A percentile compares a stretch with the other conserved stretches of the same genome.
These are phyloP conservation scores for Phytopythium kandeliae DNA, from an alignment of 352 stramenopile genomes.

Conservation along the genomic window DNA sequence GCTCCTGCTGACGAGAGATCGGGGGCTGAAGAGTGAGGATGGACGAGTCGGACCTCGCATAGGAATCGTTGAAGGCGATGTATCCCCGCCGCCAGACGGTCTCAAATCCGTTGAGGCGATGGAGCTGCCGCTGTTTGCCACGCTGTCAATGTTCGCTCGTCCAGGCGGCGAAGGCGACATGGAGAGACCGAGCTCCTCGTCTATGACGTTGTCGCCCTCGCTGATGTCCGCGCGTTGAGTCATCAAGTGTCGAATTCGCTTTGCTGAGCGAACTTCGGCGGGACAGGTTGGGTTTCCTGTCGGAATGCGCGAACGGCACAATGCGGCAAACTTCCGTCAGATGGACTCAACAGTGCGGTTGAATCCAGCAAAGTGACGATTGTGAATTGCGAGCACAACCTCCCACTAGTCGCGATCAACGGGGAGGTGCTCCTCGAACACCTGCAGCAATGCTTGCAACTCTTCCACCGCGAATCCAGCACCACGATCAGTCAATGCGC, in stretches of 20 bases:
- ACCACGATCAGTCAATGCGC: too few species aligned
- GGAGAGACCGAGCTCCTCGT: not conserved
- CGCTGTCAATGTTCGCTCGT: not conserved
- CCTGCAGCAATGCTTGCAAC: not conserved
- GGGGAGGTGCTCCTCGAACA: not conserved
- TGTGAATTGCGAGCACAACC: not conserved
- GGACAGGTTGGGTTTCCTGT: not conserved
- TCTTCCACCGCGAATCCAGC: not conserved
- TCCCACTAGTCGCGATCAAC: slow-evolving; percentile 2
- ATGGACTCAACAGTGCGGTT: not conserved
- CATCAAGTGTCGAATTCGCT: not conserved
- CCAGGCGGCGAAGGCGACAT: too few species aligned
- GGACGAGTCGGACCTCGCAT: too few species aligned
- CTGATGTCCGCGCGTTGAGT: not conserved
- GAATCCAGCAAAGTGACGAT: not conserved
- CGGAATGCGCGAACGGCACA: not conserved
- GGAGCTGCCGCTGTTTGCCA: not conserved
- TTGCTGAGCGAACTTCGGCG: not conserved
- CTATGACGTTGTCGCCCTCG: not conserved
- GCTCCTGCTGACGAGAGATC: not conserved
- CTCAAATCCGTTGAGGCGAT: too few species aligned
- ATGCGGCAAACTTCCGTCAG: not conserved
- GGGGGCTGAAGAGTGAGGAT: not conserved
- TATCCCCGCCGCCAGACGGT: too few species aligned
- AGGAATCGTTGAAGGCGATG: too few species aligned